These are phyloP conservation scores for Cicer cuneatum DNA, from an alignment of 306 rosid genomes.

Conservation along the genomic window DNA sequence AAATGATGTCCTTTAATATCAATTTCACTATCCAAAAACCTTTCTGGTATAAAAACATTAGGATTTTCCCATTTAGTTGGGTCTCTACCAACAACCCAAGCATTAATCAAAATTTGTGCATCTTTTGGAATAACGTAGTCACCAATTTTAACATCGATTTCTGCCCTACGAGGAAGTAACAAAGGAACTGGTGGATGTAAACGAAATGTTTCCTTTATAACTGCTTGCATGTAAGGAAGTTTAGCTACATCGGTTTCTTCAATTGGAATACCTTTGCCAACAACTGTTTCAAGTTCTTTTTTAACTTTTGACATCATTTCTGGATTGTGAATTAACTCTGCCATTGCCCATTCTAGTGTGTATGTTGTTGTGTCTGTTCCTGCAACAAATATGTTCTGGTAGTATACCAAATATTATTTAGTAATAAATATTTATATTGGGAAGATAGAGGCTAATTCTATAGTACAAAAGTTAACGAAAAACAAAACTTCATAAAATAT, in stretches of 20 bases:
- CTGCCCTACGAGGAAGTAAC: slow-evolving; percentile 60
- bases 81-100: slow-evolving; percentile 52
- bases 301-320: slow-evolving; percentile 48
- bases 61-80: slow-evolving; percentile 53
- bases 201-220: slow-evolving; percentile 61
- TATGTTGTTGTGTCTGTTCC: slow-evolving; percentile 64
- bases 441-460: no score
- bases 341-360: slow-evolving; percentile 65
- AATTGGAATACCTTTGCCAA: slow-evolving; percentile 63
- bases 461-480: no score
- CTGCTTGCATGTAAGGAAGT: slow-evolving; percentile 60
- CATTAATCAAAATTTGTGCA: slow-evolving; percentile 56
- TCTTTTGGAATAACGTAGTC: slow-evolving; percentile 56
- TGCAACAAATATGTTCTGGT: slow-evolving; percentile 58
- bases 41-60: slow-evolving; percentile 52
- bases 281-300: slow-evolving; percentile 49
- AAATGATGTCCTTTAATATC: slow-evolving; percentile 56
- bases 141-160: slow-evolving; percentile 44
- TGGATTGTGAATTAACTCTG: slow-evolving; percentile 56
- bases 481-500: no score
- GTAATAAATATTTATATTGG: not conserved
- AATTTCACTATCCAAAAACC: slow-evolving; percentile 53
- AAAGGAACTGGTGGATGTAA: slow-evolving; percentile 56
- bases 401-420: not conserved
- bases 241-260: slow-evolving; percentile 57